Percentiles rank a stretch among this genome's conserved stretches.
phyloP scores from a whole-genome alignment of 495 filamentous ascomycete species.

The Delitschia confertaspora region DNA sequence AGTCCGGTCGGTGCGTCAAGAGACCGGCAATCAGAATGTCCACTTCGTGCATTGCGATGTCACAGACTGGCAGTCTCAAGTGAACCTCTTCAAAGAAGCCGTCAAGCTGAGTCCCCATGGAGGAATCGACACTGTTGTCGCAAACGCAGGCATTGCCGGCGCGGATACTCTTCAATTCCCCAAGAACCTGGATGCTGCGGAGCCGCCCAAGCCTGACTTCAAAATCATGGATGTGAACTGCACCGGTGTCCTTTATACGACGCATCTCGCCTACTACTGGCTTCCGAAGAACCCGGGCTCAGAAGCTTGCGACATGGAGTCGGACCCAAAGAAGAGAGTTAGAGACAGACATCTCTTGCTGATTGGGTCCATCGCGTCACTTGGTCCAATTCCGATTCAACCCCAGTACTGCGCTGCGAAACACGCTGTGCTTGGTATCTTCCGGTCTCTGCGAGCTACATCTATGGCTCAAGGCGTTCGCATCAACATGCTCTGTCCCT shows the following conservation, averaged over 20 bases:
- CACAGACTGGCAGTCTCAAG: slow-evolving; percentile 50
- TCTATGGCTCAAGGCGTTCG: slow-evolving; percentile 43
- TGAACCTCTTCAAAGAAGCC: slow-evolving; percentile 50
- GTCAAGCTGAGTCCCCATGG: slow-evolving; percentile 45
- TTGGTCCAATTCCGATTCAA: slow-evolving; percentile 40
- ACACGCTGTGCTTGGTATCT: slow-evolving; percentile 57
- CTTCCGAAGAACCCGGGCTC: slow-evolving; percentile 39
- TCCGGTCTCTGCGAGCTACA: slow-evolving; percentile 45
- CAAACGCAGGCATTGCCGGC: slow-evolving; percentile 56
- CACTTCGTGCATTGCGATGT: slow-evolving; percentile 52
- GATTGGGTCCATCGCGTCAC: slow-evolving; percentile 47
- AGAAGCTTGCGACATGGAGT: slow-evolving; percentile 7
- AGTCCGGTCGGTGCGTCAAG: slow-evolving; percentile 24
- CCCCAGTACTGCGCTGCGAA: slow-evolving; percentile 52
- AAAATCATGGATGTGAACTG: slow-evolving; percentile 53
- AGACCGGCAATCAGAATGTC: slow-evolving; percentile 36
- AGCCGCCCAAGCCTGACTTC: slow-evolving; percentile 45
- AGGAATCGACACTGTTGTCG: slow-evolving; percentile 53
- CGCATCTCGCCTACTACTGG: slow-evolving; percentile 53
- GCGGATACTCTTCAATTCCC: slow-evolving; percentile 37
- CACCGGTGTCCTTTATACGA: slow-evolving; percentile 55
- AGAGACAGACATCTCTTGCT: slow-evolving; percentile 46
- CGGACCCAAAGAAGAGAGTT: slow-evolving; percentile 18
- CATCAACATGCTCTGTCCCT: slow-evolving; percentile 54
- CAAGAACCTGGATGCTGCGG: slow-evolving; percentile 32